Evolutionary conservation across 73 alveolate genomes (phyloP).

Genomic region (Stentor roeselii): DNA sequence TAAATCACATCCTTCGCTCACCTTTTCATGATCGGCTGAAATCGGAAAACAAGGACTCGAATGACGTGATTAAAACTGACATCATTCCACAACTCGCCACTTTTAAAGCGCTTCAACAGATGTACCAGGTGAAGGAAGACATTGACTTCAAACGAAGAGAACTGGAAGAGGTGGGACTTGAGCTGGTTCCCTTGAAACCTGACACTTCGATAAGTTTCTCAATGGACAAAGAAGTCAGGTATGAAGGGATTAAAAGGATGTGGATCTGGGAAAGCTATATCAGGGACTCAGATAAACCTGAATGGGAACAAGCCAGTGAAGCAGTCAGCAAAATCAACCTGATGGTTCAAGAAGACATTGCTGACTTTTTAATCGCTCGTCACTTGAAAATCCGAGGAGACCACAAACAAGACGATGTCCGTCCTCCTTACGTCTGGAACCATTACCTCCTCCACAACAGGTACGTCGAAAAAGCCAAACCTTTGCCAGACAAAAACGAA

Average conservation of each 20-base stretch:
- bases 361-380: conserved; percentile 41
- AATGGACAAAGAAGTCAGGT: conserved; percentile 33
- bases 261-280: conserved; percentile 75
- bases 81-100: conserved; percentile 36
- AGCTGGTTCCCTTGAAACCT: conserved; percentile 5
- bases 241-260: conserved; percentile 49
- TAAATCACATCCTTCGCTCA: conserved; percentile 40
- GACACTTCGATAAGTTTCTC: not conserved
- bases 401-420: not conserved
- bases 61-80: conserved; percentile 1
- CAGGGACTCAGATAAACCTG: conserved; percentile 44
- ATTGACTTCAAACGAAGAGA: conserved; percentile 24
- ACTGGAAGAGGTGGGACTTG: conserved; percentile 9
- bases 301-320: conserved; percentile 55
- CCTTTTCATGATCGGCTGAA: conserved; percentile 30
- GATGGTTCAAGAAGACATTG: conserved; percentile 62
- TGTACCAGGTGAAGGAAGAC: conserved; percentile 33
- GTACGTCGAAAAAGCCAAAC: not conserved
- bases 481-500: not conserved
- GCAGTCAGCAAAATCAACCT: conserved; percentile 34
- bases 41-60: conserved; percentile 15
- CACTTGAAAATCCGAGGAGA: not conserved
- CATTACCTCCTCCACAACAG: not conserved
- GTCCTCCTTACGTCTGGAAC: conserved; percentile 12
- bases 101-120: conserved; percentile 32